Percentiles rank a stretch among this genome's conserved stretches.
These are phyloP conservation scores for Phialocephala subalpina DNA, from an alignment of 2,329 filamentous ascomycete species.

Conservation along the genomic window DNA sequence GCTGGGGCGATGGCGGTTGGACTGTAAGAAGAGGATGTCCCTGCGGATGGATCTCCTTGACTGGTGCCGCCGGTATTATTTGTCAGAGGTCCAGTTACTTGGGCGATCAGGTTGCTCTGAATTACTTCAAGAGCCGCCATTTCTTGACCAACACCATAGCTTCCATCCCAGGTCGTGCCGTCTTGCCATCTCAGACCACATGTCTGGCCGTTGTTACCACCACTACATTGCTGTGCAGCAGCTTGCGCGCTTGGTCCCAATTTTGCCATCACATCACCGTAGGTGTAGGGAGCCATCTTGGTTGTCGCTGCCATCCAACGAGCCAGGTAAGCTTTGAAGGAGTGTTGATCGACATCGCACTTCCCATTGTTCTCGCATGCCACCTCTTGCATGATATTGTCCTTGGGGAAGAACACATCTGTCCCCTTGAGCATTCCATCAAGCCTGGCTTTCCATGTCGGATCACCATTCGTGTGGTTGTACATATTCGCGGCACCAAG, in stretches of 20 bases:
- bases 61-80: constrained; percentile 65
- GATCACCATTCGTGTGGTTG: constrained; percentile 61
- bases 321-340: constrained; percentile 69
- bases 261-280: constrained; percentile 57
- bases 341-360: constrained; percentile 69
- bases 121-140: constrained; percentile 64
- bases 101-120: constrained; percentile 61
- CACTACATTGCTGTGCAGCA: constrained; percentile 69
- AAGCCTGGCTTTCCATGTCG: constrained; percentile 65
- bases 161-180: constrained; percentile 61
- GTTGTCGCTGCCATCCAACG: constrained; percentile 66
- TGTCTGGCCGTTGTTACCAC: constrained; percentile 59
- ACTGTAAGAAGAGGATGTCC: constrained; percentile 20
- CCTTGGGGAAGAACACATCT: constrained; percentile 63
- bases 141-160: constrained; percentile 57
- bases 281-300: constrained; percentile 65
- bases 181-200: constrained; percentile 68
- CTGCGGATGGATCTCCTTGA: constrained; percentile 46
- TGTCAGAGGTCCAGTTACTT: constrained; percentile 53
- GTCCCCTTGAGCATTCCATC: constrained; percentile 63
- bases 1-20: constrained; percentile 30
- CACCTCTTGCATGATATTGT: constrained; percentile 68
- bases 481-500: constrained; percentile 74
- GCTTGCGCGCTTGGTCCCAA: constrained; percentile 63
- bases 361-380: constrained; percentile 68